Percentiles rank a stretch among this genome's conserved stretches.
Conservation (phyloP, 371 early-diverging fungal genomes). For the Mucor saturninus region DNA sequence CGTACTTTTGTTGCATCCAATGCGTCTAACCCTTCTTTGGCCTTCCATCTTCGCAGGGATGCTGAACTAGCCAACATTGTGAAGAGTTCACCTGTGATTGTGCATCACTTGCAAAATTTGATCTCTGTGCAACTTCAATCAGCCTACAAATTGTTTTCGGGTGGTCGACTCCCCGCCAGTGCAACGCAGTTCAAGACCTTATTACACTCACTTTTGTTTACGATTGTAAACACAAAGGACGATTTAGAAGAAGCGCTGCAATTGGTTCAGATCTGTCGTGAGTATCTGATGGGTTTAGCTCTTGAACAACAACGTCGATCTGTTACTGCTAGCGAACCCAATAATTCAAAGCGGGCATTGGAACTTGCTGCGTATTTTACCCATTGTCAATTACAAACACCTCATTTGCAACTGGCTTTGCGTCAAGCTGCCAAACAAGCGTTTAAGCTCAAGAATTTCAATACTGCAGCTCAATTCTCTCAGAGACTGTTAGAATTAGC, state of each 20-base stretch:
- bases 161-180: slow-evolving; percentile 78
- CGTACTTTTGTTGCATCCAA: slow-evolving; percentile 72
- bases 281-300: slow-evolving; percentile 87
- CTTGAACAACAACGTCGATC: slow-evolving; percentile 82
- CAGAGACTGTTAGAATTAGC: slow-evolving; percentile 87
- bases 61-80: slow-evolving; percentile 58
- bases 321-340: slow-evolving; percentile 47
- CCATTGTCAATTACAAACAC: slow-evolving; percentile 85
- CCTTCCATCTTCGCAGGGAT: slow-evolving; percentile 67
- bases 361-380: slow-evolving; percentile 96
- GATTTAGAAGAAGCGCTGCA: slow-evolving; percentile 81
- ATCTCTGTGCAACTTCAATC: slow-evolving; percentile 69
- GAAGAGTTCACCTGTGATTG: slow-evolving; percentile 56
- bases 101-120: slow-evolving; percentile 60
- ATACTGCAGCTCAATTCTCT: slow-evolving; percentile 82
- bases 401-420: slow-evolving; percentile 84
- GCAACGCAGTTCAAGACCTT: slow-evolving; percentile 70
- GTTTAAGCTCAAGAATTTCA: slow-evolving; percentile 82
- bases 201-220: slow-evolving; percentile 75
- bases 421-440: slow-evolving; percentile 83
- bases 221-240: slow-evolving; percentile 55
- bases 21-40: slow-evolving; percentile 65
- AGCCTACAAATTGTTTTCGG: slow-evolving; percentile 78
- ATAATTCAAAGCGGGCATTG: slow-evolving; percentile 69
- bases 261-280: slow-evolving; percentile 81